Evolutionary conservation across 2,329 filamentous ascomycete genomes (phyloP).

Genomic region (Verticillium dahliae): DNA sequence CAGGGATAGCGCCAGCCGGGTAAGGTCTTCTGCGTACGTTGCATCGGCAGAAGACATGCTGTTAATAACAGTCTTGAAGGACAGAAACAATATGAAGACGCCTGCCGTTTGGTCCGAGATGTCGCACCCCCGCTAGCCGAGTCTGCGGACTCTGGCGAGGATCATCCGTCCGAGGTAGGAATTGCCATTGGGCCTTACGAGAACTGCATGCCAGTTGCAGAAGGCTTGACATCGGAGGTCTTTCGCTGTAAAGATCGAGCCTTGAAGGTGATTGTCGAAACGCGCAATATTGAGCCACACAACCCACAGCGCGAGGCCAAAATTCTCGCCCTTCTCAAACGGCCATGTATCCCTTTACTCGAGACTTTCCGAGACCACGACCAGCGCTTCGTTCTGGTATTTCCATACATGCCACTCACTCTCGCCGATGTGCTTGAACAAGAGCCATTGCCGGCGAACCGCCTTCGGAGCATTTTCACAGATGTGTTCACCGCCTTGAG

Average conservation of each 20-base stretch:
- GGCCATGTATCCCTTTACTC: conserved; percentile 58
- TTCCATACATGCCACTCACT: conserved; percentile 75
- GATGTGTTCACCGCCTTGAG: conserved; percentile 66
- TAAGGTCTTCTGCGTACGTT: neutral
- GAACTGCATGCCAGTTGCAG: conserved; percentile 48
- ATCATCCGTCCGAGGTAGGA: conserved; percentile 19
- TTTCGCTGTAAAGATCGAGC: conserved; percentile 64
- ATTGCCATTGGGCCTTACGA: conserved; percentile 46
- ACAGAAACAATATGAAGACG: conserved; percentile 29
- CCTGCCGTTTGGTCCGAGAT: conserved; percentile 24
- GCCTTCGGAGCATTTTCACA: conserved; percentile 41
- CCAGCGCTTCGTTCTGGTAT: conserved; percentile 70
- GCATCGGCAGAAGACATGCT: neutral
- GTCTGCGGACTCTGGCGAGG: neutral
- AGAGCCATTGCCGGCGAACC: conserved; percentile 22
- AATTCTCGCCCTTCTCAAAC: conserved; percentile 56
- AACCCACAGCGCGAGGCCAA: conserved; percentile 73
- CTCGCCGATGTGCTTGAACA: conserved; percentile 60
- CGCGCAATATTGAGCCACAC: conserved; percentile 70
- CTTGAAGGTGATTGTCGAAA: conserved; percentile 79
- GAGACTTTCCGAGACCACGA: conserved; percentile 67
- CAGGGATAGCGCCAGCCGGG: conserved; percentile 7
- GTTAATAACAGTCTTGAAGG: neutral
- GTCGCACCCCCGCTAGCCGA: conserved; percentile 3
- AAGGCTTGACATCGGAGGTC: conserved; percentile 75